Evolutionary conservation across 768 basidiomycete genomes (phyloP).

Genomic region (Terana coerulea): DNA sequence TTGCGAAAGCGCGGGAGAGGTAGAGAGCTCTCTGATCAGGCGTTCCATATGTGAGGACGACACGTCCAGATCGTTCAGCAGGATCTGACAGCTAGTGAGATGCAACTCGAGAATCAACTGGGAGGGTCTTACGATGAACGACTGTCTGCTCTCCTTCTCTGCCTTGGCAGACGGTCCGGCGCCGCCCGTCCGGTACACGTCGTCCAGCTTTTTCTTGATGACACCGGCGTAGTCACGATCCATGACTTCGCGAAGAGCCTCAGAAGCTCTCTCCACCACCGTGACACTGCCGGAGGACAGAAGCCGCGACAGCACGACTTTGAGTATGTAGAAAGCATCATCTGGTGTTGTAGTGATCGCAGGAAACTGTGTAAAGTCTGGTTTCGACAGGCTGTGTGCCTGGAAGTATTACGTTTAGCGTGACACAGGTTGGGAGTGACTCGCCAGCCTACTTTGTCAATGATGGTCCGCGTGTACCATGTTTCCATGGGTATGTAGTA

Average conservation of each 20-base stretch:
- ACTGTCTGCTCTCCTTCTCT: conserved; percentile 73
- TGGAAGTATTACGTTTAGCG: conserved; percentile 29
- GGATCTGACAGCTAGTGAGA: conserved; percentile 46
- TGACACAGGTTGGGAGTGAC: too few relatives aligned
- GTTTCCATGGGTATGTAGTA: conserved; percentile 89
- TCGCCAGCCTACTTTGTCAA: conserved; percentile 73
- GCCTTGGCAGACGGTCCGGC: conserved; percentile 45
- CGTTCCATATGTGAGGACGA: conserved; percentile 88
- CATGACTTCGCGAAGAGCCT: conserved; percentile 66
- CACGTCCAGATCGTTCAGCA: conserved; percentile 92
- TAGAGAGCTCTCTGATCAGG: conserved; percentile 61
- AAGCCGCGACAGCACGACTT: conserved; percentile 73
- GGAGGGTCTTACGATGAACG: conserved; percentile 73
- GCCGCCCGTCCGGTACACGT: conserved; percentile 65
- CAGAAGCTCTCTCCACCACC: conserved; percentile 55
- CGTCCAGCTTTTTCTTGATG: conserved; percentile 83
- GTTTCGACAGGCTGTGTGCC: conserved; percentile 84
- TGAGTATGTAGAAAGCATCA: conserved; percentile 95
- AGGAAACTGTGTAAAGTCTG: conserved; percentile 62
- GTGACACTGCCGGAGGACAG: conserved; percentile 70
- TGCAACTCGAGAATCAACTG: background rate
- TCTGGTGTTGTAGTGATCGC: conserved; percentile 79
- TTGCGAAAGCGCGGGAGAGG: conserved; percentile 54
- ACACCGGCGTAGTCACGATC: conserved; percentile 81
- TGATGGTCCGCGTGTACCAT: conserved; percentile 84